Percentiles rank a stretch among this genome's conserved stretches.
phyloP scores from a whole-genome alignment of 768 basidiomycete genomes.

The Paxillus ammoniavirescens region DNA sequence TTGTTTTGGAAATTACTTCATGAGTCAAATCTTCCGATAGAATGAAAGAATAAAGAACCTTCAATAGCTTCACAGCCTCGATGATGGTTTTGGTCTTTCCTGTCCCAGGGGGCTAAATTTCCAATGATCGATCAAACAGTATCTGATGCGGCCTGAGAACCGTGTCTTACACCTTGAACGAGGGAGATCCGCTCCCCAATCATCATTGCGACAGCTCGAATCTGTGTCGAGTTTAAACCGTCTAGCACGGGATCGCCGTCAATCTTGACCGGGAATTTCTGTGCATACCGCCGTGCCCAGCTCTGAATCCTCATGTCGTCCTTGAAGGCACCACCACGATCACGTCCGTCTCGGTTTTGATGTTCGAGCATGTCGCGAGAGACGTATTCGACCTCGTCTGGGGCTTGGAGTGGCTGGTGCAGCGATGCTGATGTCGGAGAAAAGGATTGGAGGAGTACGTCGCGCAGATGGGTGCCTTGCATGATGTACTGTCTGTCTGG shows the following conservation, averaged over 20 bases:
- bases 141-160: background rate
- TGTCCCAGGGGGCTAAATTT: slow-evolving; percentile 77
- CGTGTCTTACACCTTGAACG: slow-evolving; percentile 73
- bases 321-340: slow-evolving; percentile 52
- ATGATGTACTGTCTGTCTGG: slow-evolving; percentile 51
- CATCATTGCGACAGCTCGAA: slow-evolving; percentile 83
- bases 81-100: slow-evolving; percentile 93
- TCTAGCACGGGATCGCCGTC: slow-evolving; percentile 75
- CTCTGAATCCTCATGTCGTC: slow-evolving; percentile 76
- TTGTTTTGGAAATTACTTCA: background rate
- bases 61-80: slow-evolving; percentile 78
- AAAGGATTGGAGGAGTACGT: slow-evolving; percentile 65
- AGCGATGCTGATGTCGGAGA: slow-evolving; percentile 25
- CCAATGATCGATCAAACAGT: background rate
- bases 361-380: slow-evolving; percentile 40
- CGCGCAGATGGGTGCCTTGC: slow-evolving; percentile 70
- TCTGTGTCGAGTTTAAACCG: slow-evolving; percentile 73
- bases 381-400: slow-evolving; percentile 40
- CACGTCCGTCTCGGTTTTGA: slow-evolving; percentile 22
- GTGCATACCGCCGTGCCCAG: slow-evolving; percentile 74
- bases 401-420: slow-evolving; percentile 34
- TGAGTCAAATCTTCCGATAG: background rate
- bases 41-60: slow-evolving; percentile 39
- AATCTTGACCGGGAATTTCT: slow-evolving; percentile 54
- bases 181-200: slow-evolving; percentile 74